Conservation (phyloP, 2,329 filamentous ascomycete genomes). For the Dactylellina haptotyla region DNA sequence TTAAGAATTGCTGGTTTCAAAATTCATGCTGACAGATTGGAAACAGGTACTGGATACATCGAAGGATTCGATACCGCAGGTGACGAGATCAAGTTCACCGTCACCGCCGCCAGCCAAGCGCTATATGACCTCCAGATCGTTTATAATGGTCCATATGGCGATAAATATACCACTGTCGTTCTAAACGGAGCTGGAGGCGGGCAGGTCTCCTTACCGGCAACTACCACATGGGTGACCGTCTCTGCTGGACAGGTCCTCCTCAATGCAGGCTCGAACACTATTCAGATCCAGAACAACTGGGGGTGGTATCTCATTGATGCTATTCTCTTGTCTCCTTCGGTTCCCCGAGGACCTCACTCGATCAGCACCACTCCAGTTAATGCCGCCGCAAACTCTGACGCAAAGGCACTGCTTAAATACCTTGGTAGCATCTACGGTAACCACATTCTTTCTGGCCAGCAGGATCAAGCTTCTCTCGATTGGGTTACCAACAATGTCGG, state of each 20-base stretch:
- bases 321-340: slow-evolving; percentile 62
- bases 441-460: slow-evolving; percentile 66
- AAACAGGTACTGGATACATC: slow-evolving; percentile 65
- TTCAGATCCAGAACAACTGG: slow-evolving; percentile 65
- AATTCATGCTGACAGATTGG: neutral
- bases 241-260: slow-evolving; percentile 64
- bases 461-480: slow-evolving; percentile 63
- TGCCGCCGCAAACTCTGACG: slow-evolving; percentile 47
- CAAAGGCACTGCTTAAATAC: slow-evolving; percentile 62
- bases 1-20: neutral
- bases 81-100: slow-evolving; percentile 66
- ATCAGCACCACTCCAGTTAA: slow-evolving; percentile 61
- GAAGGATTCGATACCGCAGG: slow-evolving; percentile 63
- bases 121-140: slow-evolving; percentile 64
- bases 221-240: slow-evolving; percentile 61
- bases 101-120: slow-evolving; percentile 60
- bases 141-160: slow-evolving; percentile 65
- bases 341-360: slow-evolving; percentile 61
- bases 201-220: slow-evolving; percentile 63
- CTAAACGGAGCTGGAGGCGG: slow-evolving; percentile 63
- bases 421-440: slow-evolving; percentile 64
- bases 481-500: slow-evolving; percentile 64
- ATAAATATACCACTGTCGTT: slow-evolving; percentile 63
- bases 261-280: slow-evolving; percentile 63
- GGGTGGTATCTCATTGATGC: slow-evolving; percentile 66